Evolutionary conservation across 257 asterid genomes (phyloP), one percentile per base, ranked within the genome.

Genomic region (Fraxinus anomala): DNA sequence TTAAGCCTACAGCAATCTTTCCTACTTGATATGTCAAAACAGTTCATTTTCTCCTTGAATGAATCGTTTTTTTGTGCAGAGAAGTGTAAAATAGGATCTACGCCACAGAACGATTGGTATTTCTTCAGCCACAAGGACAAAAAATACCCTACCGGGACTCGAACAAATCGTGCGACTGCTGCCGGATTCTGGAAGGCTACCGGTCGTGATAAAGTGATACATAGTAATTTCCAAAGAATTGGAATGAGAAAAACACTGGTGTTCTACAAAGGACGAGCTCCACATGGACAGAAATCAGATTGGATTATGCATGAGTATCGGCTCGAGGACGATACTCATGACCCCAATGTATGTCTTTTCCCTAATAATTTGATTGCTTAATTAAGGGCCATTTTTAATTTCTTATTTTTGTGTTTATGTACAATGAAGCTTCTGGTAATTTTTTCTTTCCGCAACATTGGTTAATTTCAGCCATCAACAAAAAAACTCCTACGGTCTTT

Each of bases 181-280:
- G 98, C 96, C 23, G 98, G 98, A 13, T 93, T 93, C 68, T 93
- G 98, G 98, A 93, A 93, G 88, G 98, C 98, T 0, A 93, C 98
- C 0, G 97, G 98, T 10, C 88, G 98, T 3, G 98, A 93, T 70
- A 93, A 93, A 81, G 93, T 85, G 72, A 93, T 93, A 9, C 83
- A 93, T 23, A 93, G 94, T 89, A 91, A 82, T 70, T 75, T 81
- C 40, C 89, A 88, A 73, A 78, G 96, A 9, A 93, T 91, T 2
- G 97, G 98, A 33, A 93, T 93, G 98, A 81, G 98, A 69, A 93
- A 93, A 80, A 93, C 98, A 9, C 84, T 93, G 3, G 98, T 93
- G 34, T 93, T 93, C 79, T 93, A 93, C 77, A 81, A 91, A 77
- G 98, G 98, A 13, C 80, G 98, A 72, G 98, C 98, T 40, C 97